Evolutionary conservation across 1,284 basidiomycete species (phyloP).

Genomic region (Leccinum subspadiceum): DNA sequence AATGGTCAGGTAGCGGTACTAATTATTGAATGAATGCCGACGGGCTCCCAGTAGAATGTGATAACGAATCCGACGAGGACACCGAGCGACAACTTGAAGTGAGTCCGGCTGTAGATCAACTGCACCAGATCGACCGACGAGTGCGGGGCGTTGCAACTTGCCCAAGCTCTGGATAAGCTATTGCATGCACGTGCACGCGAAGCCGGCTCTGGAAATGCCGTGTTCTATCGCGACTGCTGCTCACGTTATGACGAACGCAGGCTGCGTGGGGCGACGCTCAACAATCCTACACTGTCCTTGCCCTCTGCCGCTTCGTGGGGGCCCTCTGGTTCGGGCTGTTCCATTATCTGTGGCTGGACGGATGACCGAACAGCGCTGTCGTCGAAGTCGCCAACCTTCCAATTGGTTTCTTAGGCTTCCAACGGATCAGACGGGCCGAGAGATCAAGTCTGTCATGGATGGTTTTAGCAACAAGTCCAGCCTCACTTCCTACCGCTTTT

Average conservation of each 20-base stretch:
- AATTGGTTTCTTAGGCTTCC: neutral
- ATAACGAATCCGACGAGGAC: constrained; percentile 44
- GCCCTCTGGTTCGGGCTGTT: constrained; percentile 52
- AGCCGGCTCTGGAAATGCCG: constrained; percentile 47
- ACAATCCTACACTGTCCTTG: constrained; percentile 69
- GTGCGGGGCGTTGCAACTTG: constrained; percentile 45
- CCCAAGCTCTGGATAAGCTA: constrained; percentile 63
- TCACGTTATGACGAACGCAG: constrained; percentile 54
- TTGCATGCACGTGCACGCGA: constrained; percentile 49
- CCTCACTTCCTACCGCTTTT: neutral
- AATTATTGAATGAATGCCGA: constrained; percentile 27
- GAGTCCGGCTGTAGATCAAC: constrained; percentile 44
- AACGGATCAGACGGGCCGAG: neutral
- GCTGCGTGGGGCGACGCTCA: constrained; percentile 47
- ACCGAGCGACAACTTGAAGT: constrained; percentile 50
- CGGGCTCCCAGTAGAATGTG: constrained; percentile 47
- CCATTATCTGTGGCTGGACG: constrained; percentile 41
- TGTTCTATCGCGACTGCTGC: constrained; percentile 37
- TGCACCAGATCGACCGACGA: constrained; percentile 60
- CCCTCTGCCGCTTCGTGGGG: constrained; percentile 60
- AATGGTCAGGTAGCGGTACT: no score
- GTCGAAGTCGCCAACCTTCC: neutral
- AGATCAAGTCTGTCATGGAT: neutral
- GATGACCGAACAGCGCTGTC: neutral
- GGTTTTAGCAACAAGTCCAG: neutral